These are phyloP conservation scores for Nakazawaea anatomiae DNA, from an alignment of 805 yeast genomes.

Conservation along the genomic window DNA sequence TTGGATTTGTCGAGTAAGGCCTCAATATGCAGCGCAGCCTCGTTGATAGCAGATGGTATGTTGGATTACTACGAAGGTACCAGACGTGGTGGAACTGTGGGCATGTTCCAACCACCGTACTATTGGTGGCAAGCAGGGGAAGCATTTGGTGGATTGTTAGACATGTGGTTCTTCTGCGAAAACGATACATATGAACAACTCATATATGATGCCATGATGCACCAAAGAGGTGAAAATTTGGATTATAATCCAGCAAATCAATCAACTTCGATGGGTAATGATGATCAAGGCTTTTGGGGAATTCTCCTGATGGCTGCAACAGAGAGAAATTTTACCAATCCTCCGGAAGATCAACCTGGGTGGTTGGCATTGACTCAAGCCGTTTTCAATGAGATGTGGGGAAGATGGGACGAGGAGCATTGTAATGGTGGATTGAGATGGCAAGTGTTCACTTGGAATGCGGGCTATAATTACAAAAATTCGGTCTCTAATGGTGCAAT, in stretches of 20 bases:
- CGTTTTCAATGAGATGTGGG: constrained; percentile 83
- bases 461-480: constrained; percentile 91
- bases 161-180: constrained; percentile 65
- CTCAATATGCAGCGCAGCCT: constrained; percentile 46
- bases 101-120: constrained; percentile 85
- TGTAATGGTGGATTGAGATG: constrained; percentile 93
- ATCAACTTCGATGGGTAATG: constrained; percentile 91
- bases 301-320: constrained; percentile 89
- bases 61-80: constrained; percentile 65
- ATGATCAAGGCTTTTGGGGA: constrained; percentile 98
- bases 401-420: constrained; percentile 69
- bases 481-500: constrained; percentile 87
- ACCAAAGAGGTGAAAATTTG: constrained; percentile 68
- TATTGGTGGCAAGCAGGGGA: constrained; percentile 99
- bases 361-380: constrained; percentile 89
- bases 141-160: constrained; percentile 85
- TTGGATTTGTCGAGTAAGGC: constrained; percentile 15
- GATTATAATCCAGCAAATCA: constrained; percentile 87
- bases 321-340: constrained; percentile 77
- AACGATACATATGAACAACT: constrained; percentile 60
- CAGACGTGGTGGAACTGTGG: constrained; percentile 69
- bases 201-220: constrained; percentile 56
- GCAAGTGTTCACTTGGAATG: constrained; percentile 94
- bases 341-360: constrained; percentile 51
- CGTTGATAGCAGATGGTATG: constrained; percentile 51